A percentile compares a stretch with the other conserved stretches of the same genome.
These are phyloP conservation scores for Trametes coccinea DNA, from an alignment of 768 basidiomycete genomes.

Conservation along the genomic window DNA sequence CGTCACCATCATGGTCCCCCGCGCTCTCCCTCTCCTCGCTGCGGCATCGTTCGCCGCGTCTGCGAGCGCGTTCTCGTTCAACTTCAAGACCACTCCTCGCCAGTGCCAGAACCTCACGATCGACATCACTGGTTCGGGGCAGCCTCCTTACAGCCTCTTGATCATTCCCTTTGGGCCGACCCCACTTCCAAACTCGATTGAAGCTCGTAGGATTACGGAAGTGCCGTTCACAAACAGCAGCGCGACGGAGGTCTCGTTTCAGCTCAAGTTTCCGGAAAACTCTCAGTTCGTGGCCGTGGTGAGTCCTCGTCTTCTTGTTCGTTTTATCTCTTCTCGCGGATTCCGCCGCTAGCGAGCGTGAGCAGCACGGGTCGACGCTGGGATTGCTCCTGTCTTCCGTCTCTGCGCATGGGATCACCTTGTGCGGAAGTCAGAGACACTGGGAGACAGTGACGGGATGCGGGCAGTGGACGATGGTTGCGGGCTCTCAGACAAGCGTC, in stretches of 20 bases:
- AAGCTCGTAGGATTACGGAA: constrained; percentile 62
- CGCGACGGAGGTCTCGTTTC: constrained; percentile 46
- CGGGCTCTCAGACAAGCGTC: too few species aligned
- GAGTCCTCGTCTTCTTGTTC: constrained; percentile 38
- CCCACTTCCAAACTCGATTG: constrained; percentile 59
- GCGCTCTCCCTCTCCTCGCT: constrained; percentile 6
- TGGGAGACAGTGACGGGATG: too few species aligned
- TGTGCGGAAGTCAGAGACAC: too few species aligned
- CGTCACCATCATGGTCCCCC: not conserved
- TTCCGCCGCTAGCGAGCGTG: too few species aligned
- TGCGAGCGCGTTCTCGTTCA: constrained; percentile 44
- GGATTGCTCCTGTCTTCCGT: too few species aligned
- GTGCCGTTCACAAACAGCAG: constrained; percentile 47
- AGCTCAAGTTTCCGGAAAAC: constrained; percentile 62
- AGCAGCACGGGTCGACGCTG: too few species aligned
- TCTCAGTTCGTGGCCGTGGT: constrained; percentile 80
- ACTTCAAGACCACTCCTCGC: constrained; percentile 47
- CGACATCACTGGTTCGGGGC: constrained; percentile 57
- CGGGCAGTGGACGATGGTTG: too few species aligned
- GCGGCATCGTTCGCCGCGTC: constrained; percentile 30
- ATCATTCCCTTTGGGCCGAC: constrained; percentile 68
- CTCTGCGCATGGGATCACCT: too few species aligned
- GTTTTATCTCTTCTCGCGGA: not conserved
- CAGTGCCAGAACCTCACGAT: constrained; percentile 71
- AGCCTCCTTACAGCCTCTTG: constrained; percentile 67